Evolutionary conservation across 257 asterid genomes (phyloP).

Genomic region (Solanum ossicruentum): DNA sequence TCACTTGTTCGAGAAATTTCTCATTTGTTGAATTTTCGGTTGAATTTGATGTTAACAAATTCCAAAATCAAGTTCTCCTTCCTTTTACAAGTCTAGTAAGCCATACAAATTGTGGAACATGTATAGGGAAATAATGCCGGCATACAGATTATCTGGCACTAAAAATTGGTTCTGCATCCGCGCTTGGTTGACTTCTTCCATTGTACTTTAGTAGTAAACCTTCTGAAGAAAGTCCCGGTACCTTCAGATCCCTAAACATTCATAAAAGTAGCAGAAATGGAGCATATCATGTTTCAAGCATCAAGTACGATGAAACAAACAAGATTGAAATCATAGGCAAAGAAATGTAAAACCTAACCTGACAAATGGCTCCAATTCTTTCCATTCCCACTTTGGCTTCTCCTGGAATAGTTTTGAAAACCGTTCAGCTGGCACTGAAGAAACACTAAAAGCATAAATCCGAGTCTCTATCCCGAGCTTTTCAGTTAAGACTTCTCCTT

Average conservation of each 20-base stretch:
- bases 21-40: background rate
- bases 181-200: slow-evolving; percentile 58
- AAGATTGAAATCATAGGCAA: background rate
- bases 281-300: background rate
- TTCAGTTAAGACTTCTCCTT: slow-evolving; percentile 80
- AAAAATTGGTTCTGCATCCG: slow-evolving; percentile 64
- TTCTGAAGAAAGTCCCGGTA: slow-evolving; percentile 85
- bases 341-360: slow-evolving; percentile 27
- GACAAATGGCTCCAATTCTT: slow-evolving; percentile 73
- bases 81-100: background rate
- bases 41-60: background rate
- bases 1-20: background rate
- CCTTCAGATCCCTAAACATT: slow-evolving; percentile 55
- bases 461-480: slow-evolving; percentile 62
- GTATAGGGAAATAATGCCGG: background rate
- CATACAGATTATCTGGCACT: slow-evolving; percentile 47
- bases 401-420: slow-evolving; percentile 46
- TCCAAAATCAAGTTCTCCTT: background rate
- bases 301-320: background rate
- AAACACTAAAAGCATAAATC: slow-evolving; percentile 57
- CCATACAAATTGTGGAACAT: background rate
- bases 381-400: slow-evolving; percentile 84
- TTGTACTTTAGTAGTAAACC: slow-evolving; percentile 86
- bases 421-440: slow-evolving; percentile 66
- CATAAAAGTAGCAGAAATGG: background rate